Conservation (phyloP, 192 early-diverging fungal species). For the Chytriomyces sp. region DNA sequence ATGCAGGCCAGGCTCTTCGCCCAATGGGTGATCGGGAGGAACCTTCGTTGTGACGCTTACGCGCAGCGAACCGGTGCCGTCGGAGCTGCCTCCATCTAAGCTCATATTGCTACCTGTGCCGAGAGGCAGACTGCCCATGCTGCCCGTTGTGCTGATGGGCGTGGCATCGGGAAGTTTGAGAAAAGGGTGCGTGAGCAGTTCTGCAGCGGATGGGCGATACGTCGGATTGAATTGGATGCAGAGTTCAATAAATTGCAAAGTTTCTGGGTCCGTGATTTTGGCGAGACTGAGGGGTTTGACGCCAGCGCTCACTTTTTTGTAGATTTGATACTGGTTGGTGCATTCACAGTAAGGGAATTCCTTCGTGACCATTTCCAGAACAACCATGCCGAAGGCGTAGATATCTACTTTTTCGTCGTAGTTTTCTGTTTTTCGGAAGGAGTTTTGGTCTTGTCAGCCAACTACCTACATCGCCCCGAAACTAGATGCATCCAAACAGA, state of each 20-base stretch:
- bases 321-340: constrained; percentile 82
- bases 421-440: constrained; percentile 42
- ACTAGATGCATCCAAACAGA: not conserved
- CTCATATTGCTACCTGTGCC: not conserved
- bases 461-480: not conserved
- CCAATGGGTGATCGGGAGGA: not conserved
- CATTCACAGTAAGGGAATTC: constrained; percentile 89
- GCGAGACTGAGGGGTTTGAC: constrained; percentile 71
- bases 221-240: constrained; percentile 63
- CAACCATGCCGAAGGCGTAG: constrained; percentile 86
- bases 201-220: constrained; percentile 47
- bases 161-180: constrained; percentile 23
- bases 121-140: not conserved
- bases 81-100: not conserved
- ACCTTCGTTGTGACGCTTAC: not conserved
- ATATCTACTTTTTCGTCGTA: constrained; percentile 89
- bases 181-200: constrained; percentile 54
- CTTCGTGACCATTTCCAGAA: constrained; percentile 64
- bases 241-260: constrained; percentile 65
- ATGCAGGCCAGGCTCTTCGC: not conserved
- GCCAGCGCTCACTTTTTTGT: constrained; percentile 73
- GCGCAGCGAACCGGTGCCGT: not conserved
- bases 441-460: not conserved
- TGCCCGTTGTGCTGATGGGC: not conserved
- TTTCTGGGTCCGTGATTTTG: constrained; percentile 67